A percentile compares a stretch with the other conserved stretches of the same genome.
Conservation (phyloP, 805 yeast genomes). For the Huiozyma sinensis region DNA sequence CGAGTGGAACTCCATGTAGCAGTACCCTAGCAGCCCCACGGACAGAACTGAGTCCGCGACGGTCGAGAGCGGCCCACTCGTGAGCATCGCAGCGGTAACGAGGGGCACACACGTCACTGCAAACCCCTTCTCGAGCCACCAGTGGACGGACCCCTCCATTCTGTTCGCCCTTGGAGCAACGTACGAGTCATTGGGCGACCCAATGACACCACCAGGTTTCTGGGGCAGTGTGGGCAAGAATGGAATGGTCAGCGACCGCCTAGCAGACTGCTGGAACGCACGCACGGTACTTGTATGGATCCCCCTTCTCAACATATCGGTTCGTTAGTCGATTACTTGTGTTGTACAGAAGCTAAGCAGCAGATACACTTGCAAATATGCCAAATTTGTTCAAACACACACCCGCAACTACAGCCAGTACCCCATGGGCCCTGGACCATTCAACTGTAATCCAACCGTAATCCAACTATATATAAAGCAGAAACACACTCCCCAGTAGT, state of each 20-base stretch:
- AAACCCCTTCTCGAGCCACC: conserved; percentile 78
- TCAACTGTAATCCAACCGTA: too few species aligned
- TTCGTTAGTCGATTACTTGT: background rate
- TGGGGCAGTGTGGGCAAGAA: conserved; percentile 56
- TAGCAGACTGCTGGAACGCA: conserved; percentile 4
- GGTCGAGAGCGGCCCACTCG: conserved; percentile 57
- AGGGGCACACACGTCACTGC: conserved; percentile 70
- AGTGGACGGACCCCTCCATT: conserved; percentile 78
- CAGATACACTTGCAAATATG: too few species aligned
- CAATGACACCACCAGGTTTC: conserved; percentile 84
- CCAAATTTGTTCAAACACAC: too few species aligned
- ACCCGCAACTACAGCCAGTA: too few species aligned
- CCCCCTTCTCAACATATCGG: background rate
- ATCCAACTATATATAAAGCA: too few species aligned
- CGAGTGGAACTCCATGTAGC: conserved; percentile 80
- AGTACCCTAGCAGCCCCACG: conserved; percentile 58
- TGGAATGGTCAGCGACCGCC: conserved; percentile 32
- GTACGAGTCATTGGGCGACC: conserved; percentile 89
- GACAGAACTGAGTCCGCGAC: conserved; percentile 63
- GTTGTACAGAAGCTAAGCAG: too few species aligned
- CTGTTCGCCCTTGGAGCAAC: conserved; percentile 50
- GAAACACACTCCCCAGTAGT: too few species aligned
- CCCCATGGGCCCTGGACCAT: too few species aligned
- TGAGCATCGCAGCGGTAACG: conserved; percentile 59
- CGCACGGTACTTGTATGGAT: background rate